These are phyloP conservation scores for Capsella bursapastoris DNA, from an alignment of 345 rosid genomes.

Conservation along the genomic window DNA sequence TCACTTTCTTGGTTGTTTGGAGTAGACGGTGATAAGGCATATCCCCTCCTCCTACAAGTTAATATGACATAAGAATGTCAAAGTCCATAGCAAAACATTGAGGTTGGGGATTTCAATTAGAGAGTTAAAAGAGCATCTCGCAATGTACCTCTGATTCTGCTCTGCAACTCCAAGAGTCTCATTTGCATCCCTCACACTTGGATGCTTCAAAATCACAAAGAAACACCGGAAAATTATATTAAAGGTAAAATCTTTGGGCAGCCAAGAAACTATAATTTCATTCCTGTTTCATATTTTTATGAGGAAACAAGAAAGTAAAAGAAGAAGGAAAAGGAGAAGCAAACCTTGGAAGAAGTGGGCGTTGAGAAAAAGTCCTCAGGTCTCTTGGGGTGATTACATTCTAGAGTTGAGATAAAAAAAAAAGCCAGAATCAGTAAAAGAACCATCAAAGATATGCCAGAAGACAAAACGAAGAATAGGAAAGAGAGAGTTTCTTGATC, in stretches of 20 bases:
- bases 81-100: not conserved
- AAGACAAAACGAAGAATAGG: not conserved
- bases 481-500: not conserved
- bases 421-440: not conserved
- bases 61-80: not conserved
- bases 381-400: constrained; percentile 84
- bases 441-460: not conserved
- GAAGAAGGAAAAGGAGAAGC: constrained; percentile 13
- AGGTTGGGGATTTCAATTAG: not conserved
- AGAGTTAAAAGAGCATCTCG: not conserved
- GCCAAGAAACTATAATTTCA: not conserved
- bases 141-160: constrained; percentile 39
- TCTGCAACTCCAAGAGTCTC: constrained; percentile 23
- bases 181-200: constrained; percentile 9
- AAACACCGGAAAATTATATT: not conserved
- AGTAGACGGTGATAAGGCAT: constrained; percentile 46
- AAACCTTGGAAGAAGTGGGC: constrained; percentile 49
- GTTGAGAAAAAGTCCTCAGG: constrained; percentile 74
- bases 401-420: constrained; percentile 41
- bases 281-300: not conserved
- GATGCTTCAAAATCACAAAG: constrained; percentile 33
- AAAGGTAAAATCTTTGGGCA: not conserved
- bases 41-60: constrained; percentile 62
- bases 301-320: constrained; percentile 29
- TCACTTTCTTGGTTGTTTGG: constrained; percentile 56